Evolutionary conservation across 2,329 filamentous ascomycete genomes (phyloP), one percentile per base, ranked within the genome.

Genomic region (Beauveria asiatica): DNA sequence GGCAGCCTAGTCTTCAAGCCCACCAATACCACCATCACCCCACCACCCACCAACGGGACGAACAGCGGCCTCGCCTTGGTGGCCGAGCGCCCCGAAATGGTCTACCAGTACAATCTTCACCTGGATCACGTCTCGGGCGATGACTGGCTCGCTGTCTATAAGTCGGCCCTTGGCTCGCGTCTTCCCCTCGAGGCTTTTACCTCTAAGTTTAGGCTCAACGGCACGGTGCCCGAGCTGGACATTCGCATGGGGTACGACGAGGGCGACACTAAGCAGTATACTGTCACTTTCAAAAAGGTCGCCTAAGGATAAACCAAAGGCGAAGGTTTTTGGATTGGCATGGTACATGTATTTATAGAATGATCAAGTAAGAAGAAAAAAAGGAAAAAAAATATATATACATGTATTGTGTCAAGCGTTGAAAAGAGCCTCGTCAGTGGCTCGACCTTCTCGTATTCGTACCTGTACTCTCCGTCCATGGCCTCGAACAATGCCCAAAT

Each of bases 381-480:
- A 46, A 1, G 9, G 2, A 27, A 8, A 21, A 25, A 11, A 27
- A 10, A 46, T 10, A 33, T 27, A 33, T 10, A 30, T 49, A 49
- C 30, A 52, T 41, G 23, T 41, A 13, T 21, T 11, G 11, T 21
- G 27, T 39, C 19, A 46, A 10, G 5, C 3, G 5, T 41, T 13
- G 9, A 7, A 9, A 10, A 44, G 9, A 23, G 44, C 16, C 1
- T 44, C 19, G 10, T 45, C 21, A 33, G 51, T 46, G 59, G 59
- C 53, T 57, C 59, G 33, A 61, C 59, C 19, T 53, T 57, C 39
- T 41, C 52, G 19, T 61, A 52, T n/a, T 61, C 59, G 1, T 10
- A 46, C 5, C 27, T n/a, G 16, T 44, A n/a, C 52, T 61, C 52
- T 3, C 52, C 27, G 9, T 52, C 39, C 52, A 57, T 21, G 23